Evolutionary conservation across 2,329 filamentous ascomycete genomes (phyloP).

Genomic region (Nectriaceae sp.): DNA sequence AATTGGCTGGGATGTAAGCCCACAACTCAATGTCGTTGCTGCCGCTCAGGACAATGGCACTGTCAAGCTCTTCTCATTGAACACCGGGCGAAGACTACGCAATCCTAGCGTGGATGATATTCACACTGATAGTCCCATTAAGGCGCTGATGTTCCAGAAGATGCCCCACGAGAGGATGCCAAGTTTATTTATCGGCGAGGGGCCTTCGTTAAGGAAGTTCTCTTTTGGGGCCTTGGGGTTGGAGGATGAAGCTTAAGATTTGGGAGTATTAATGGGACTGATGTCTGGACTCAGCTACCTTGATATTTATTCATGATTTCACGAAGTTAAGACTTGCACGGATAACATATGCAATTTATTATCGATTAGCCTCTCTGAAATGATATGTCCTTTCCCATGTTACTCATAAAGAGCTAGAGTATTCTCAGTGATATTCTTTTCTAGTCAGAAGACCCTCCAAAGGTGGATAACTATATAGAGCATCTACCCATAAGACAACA

Average conservation of each 20-base stretch:
- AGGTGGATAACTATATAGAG: too few species aligned
- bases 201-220: conserved; percentile 41
- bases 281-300: too few species aligned
- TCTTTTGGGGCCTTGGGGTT: conserved; percentile 40
- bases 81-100: conserved; percentile 43
- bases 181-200: conserved; percentile 50
- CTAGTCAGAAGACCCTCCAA: too few species aligned
- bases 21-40: conserved; percentile 51
- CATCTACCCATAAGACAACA: too few species aligned
- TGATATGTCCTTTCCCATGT: too few species aligned
- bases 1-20: conserved; percentile 54
- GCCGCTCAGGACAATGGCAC: conserved; percentile 54
- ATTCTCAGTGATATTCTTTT: too few species aligned
- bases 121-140: conserved; percentile 35
- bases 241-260: conserved; percentile 41
- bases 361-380: too few species aligned
- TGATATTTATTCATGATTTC: too few species aligned
- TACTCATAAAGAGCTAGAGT: too few species aligned
- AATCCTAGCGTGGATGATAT: conserved; percentile 27
- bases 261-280: too few species aligned
- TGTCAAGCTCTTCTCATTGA: conserved; percentile 52
- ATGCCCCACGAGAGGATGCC: conserved; percentile 46
- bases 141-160: conserved; percentile 46
- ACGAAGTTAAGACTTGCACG: too few species aligned
- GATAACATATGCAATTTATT: too few species aligned